Evolutionary conservation across 257 asterid genomes (phyloP).

Genomic region (Avicennia marina): DNA sequence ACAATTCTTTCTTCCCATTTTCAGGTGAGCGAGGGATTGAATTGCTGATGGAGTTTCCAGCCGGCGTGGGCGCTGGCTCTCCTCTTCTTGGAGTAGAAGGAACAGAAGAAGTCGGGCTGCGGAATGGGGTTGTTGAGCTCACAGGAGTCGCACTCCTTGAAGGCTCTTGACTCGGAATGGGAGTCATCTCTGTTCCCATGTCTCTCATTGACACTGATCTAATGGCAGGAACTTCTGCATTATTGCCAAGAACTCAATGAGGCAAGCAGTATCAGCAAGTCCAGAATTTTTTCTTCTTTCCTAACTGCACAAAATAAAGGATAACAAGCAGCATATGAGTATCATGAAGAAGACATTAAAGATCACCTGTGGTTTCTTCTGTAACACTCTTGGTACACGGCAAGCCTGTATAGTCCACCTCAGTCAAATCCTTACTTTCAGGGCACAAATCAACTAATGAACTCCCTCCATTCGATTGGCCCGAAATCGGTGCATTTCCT

Average conservation of each 20-base stretch:
- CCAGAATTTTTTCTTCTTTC: neutral
- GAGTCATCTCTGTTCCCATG: conserved; percentile 99
- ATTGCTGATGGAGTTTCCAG: conserved; percentile 25
- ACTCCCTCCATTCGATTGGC: conserved; percentile 22
- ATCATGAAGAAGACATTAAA: neutral
- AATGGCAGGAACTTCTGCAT: conserved; percentile 43
- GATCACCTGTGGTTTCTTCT: conserved; percentile 66
- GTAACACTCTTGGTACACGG: conserved; percentile 49
- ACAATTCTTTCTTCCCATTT: conserved; percentile 42
- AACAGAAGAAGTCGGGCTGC: conserved; percentile 79
- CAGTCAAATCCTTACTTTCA: conserved; percentile 47
- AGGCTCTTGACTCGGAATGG: conserved; percentile 97
- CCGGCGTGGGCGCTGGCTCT: conserved; percentile 63
- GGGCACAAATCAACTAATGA: neutral
- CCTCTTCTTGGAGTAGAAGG: conserved; percentile 88
- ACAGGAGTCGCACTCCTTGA: conserved; percentile 88
- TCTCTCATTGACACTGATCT: conserved; percentile 99
- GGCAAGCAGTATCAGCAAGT: neutral
- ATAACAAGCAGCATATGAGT: neutral
- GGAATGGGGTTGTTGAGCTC: conserved; percentile 73
- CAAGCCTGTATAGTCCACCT: conserved; percentile 35
- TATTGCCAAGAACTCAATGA: too few relatives aligned
- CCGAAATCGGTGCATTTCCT: too few relatives aligned
- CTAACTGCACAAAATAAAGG: neutral
- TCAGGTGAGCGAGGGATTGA: conserved; percentile 25